Percentiles rank a stretch among this genome's conserved stretches.
These are phyloP conservation scores for Cutaneotrichosporon dermatis DNA, from an alignment of 1,284 basidiomycete species.

Conservation along the genomic window DNA sequence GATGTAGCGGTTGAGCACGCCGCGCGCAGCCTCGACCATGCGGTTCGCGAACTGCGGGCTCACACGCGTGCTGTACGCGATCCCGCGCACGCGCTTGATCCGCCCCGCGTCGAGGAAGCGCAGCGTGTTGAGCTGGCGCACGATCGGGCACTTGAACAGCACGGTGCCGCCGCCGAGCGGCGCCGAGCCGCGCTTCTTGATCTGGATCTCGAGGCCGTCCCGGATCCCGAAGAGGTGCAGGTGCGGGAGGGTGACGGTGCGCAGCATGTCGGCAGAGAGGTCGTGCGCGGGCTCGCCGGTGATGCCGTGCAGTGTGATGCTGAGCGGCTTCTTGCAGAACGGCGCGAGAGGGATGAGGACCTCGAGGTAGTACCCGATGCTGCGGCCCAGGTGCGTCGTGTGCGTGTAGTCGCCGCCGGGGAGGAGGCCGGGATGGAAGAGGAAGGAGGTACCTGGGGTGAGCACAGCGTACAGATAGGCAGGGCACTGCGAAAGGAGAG, in stretches of 20 bases:
- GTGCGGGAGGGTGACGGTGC: conserved; percentile 89
- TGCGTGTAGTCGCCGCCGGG: conserved; percentile 77
- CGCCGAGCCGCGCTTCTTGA: conserved; percentile 86
- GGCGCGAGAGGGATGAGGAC: conserved; percentile 84
- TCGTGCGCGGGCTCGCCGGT: conserved; percentile 80
- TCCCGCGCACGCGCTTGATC: conserved; percentile 89
- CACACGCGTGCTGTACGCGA: conserved; percentile 93
- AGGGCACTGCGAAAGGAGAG: no score
- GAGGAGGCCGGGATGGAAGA: conserved; percentile 88
- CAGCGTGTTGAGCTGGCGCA: conserved; percentile 83
- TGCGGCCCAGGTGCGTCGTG: conserved; percentile 79
- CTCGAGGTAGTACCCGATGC: conserved; percentile 92
- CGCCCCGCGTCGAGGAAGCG: conserved; percentile 88
- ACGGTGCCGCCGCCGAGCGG: conserved; percentile 90
- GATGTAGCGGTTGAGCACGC: conserved; percentile 90
- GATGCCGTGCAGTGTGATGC: conserved; percentile 77
- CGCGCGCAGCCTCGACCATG: conserved; percentile 90
- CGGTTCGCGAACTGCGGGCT: conserved; percentile 96
- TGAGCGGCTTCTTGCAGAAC: conserved; percentile 83
- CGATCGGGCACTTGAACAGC: conserved; percentile 85
- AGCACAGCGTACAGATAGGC: background rate
- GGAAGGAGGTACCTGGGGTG: conserved; percentile 73
- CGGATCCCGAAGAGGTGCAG: conserved; percentile 83
- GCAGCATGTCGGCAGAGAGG: conserved; percentile 81
- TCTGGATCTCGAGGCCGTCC: conserved; percentile 84